Conservation (phyloP, 257 asterid genomes). For the Solanum peruvianum region DNA sequence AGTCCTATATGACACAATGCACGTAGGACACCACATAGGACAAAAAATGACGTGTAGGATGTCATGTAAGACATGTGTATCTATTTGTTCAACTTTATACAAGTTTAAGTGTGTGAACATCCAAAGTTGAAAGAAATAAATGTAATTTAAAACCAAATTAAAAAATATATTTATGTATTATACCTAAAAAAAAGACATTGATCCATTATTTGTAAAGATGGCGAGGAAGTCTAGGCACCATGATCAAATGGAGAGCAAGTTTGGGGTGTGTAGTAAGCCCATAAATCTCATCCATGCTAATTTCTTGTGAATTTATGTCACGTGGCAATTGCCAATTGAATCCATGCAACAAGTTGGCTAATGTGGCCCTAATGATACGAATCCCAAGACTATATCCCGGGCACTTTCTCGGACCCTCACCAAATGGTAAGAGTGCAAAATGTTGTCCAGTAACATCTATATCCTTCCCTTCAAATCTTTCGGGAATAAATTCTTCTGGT, state of each 20-base stretch:
- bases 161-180: no score
- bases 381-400: constrained; percentile 11
- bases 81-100: no score
- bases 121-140: no score
- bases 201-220: not conserved
- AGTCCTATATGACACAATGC: no score
- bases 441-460: not conserved
- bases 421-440: constrained; percentile 11
- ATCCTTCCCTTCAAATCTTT: constrained; percentile 17
- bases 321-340: constrained; percentile 8
- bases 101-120: no score
- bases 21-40: no score
- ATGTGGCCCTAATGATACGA: not conserved
- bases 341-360: constrained; percentile 18
- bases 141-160: no score
- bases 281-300: constrained; percentile 13
- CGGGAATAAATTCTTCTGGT: constrained; percentile 13
- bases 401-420: constrained; percentile 1
- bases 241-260: constrained; percentile 2
- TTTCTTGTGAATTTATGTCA: constrained; percentile 10
- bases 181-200: no score
- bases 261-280: constrained; percentile 14
- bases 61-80: no score
- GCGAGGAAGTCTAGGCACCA: constrained; percentile 10
- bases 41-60: no score